Base-by-base conservation (phyloP, 129 eudicot species). In the Logfia minima region DNA sequence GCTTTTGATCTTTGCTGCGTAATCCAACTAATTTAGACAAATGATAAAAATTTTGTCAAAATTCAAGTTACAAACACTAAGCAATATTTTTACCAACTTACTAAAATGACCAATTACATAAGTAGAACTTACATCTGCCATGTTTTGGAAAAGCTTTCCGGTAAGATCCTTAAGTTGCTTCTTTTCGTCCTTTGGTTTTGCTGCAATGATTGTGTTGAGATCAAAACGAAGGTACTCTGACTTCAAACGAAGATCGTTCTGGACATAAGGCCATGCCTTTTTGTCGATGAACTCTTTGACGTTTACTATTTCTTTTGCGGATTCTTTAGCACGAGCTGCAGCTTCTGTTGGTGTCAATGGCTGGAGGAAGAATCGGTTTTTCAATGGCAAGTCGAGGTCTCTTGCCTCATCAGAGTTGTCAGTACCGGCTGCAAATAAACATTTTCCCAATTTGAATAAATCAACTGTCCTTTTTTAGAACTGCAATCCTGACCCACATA, bases 221-320 rank as follows among this genome's bases (percentile, higher is more conserved):
- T 95, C 97, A 34, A 48, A 95, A 55, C 99, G 96, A 58, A 95
- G 97, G 84, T 95, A 95, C 31, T 34, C 65, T 8, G 96, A 89
- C 89, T 23, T 91, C 22, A 56, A 62, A 35, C 99, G 99, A 43
- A 95, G 97, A 84, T 95, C 99, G 28, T 89, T 89, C 43, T 88
- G 97, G 76, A 95, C 96, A 51, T 87, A 92, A 0, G 99, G 99
- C 99, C 97, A 95, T 2, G 99, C 99, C 83, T 95, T 95, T 86
- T 91, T 89, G 84, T 85, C 91, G 22, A 95, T 91, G 35, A 85
- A 72, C 3, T 69, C 82, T 82, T 95, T 95, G 11, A 91, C 97
- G 4, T 77, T 89, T 4, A 95, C 0, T 28, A 95, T 95, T 18
- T 95, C 97, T 72, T 95, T 85, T n/a, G 99, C 99, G 16, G 99